Base-by-base conservation (phyloP, 202 grass and related monocot species). In the Musa balbisiana region DNA sequence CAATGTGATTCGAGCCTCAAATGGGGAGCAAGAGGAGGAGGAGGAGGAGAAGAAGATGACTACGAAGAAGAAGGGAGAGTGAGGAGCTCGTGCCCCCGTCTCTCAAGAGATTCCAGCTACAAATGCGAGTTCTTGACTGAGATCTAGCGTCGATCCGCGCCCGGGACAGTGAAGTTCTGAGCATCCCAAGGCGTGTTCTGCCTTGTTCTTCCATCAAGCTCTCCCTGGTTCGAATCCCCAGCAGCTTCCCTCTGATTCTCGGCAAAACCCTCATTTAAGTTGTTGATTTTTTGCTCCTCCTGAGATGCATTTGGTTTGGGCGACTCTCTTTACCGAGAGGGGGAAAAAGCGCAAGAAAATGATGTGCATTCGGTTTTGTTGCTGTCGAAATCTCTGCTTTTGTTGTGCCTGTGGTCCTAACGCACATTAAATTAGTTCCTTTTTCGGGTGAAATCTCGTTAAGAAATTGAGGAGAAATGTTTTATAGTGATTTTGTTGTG, bases 1-100 rank as follows among this genome's bases (percentile, higher is more conserved):
- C 21, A 69, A 53, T 56, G 53, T 50, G 73, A 51, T 69, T 76
- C 75, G 79, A 77, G 62, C 69, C 66, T 80, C 70, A 71, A 55
- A 67, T 74, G 75, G 80, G 82, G 78, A 85, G n/a, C 33, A 43
- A 4, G 33, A 43, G 63, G 60, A 12, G 63, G 25, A 25, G 21
- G 63, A 27, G 23, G 63, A 65, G 10, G 53, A 59, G 79, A 53
- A 84, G 77, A 53, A 8, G 62, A 26, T 55, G 66, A 54, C 29
- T 43, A 43, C 33, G 33, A 43, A 43, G 33, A 43, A 43, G 33
- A 43, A 43, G 63, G 63, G 4, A 23, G 63, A 29, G 24, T 13
- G 63, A 23, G 5, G 62, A 23, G 63, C 13, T 66, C 63, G 22
- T 66, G 23, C 23, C 22, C 11, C 24, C 22, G 10, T 66, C 33